Conservation (phyloP, 331 rosid species). For the Rhamnella rubrinervis region DNA sequence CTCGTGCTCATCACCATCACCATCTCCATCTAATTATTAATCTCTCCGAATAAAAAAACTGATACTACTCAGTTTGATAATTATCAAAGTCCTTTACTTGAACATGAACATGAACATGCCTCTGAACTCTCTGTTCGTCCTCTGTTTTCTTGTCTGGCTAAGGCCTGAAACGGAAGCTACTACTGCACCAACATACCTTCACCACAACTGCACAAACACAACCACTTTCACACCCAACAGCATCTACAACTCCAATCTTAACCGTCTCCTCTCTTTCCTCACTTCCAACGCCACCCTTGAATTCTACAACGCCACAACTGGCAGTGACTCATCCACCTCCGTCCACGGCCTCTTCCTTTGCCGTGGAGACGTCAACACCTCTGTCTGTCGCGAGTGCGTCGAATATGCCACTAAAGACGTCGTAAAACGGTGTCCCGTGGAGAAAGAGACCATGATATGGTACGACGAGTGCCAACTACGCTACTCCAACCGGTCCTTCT, state of each 20-base stretch:
- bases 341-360: constrained; percentile 41
- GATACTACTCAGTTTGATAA: no score
- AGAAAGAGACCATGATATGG: constrained; percentile 29
- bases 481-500: constrained; percentile 26
- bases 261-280: constrained; percentile 28
- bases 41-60: no score
- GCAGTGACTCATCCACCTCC: not conserved
- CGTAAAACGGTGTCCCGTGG: constrained; percentile 8
- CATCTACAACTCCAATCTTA: constrained; percentile 24
- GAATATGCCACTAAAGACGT: not conserved
- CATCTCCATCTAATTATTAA: no score
- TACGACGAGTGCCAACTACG: constrained; percentile 36
- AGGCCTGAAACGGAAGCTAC: not conserved
- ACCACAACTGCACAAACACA: constrained; percentile 27
- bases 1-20: no score
- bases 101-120: not conserved
- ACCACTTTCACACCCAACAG: constrained; percentile 31
- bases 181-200: not conserved
- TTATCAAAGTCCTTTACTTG: no score
- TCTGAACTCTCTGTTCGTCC: not conserved
- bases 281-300: constrained; percentile 26
- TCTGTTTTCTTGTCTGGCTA: no score
- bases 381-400: constrained; percentile 11
- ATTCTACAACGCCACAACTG: constrained; percentile 29
- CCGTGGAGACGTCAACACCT: constrained; percentile 25